Evolutionary conservation across 1,284 basidiomycete genomes (phyloP), one percentile per base, ranked within the genome.

Genomic region (Somion occarium): DNA sequence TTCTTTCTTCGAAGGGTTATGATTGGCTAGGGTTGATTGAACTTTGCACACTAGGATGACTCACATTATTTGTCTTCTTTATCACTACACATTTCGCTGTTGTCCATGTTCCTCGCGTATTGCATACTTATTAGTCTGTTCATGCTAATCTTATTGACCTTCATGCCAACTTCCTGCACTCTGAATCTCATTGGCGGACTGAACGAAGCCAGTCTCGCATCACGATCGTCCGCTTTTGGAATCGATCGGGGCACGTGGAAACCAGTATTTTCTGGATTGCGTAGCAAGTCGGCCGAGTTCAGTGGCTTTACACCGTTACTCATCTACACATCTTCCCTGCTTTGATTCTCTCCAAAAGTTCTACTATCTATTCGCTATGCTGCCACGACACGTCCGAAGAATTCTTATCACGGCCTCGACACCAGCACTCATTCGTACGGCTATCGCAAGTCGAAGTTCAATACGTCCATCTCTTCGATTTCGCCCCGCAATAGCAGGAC

Each of bases 1-100:
- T 51, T 85, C 80, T n/a, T 88, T 88, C 60, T 88, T 88, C 59
- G 85, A 88, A 64, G 80, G 83, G 19, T 58, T 84, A 41, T 85
- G 70, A 60, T 27, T 27, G 7, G 9, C 19, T 46, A 3, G 4
- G 3, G 15, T 48, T 7, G 46, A 12, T 19, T 38, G 11, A 5
- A 22, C 9, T 38, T 48, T 11, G 44, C 24, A 9, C 39, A n/a
- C n/a, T n/a, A n/a, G n/a, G n/a, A n/a, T 18, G 15, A 9, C 19
- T 42, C 39, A 22, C 5, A 18, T 42, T 22, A 5, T 18, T 7
- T 18, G 39, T 18, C n/a, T 22, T 42, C 7, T 42, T 22, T 7
- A 9, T 42, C 20, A 9, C 20, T 42, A n/a, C 19, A 9, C 20
- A 9, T 42, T 42, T 7, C 18, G 30, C 30, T 34, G 30, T 34